Evolutionary conservation across 352 stramenopile genomes (phyloP).

Genomic region (Phytophthora fragariae): DNA sequence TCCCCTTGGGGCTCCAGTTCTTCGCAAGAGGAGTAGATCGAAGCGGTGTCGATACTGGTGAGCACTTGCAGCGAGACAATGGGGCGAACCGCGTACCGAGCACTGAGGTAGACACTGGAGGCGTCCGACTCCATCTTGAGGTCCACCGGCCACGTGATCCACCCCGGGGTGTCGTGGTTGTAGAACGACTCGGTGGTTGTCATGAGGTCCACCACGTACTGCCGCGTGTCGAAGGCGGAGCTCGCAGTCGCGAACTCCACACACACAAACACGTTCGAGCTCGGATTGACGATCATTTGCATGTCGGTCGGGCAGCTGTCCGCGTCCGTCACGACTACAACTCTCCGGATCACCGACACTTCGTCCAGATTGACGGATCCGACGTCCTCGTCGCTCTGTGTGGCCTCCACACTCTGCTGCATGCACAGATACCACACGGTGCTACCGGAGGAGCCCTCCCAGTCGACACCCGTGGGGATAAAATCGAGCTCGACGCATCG

Average conservation of each 20-base stretch:
- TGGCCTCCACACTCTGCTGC: conserved; percentile 35
- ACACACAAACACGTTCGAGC: conserved; percentile 41
- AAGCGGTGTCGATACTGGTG: conserved; percentile 25
- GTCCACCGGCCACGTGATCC: conserved; percentile 46
- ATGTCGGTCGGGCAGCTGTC: conserved; percentile 33
- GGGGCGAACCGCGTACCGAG: conserved; percentile 41
- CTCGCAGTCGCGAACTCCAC: conserved; percentile 28
- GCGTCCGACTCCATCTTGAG: conserved; percentile 29
- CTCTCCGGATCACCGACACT: conserved; percentile 30
- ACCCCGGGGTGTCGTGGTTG: conserved; percentile 53
- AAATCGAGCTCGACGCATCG: conserved; percentile 35
- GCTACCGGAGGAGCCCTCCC: conserved; percentile 27
- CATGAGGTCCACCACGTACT: conserved; percentile 59
- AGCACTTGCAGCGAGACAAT: conserved; percentile 49
- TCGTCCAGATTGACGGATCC: conserved; percentile 24
- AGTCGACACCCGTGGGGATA: conserved; percentile 47
- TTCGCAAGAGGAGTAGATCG: conserved; percentile 34
- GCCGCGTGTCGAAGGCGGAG: conserved; percentile 26
- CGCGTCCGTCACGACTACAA: conserved; percentile 32
- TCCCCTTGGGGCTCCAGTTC: conserved; percentile 27
- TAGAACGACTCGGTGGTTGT: conserved; percentile 53
- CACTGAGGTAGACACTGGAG: conserved; percentile 46
- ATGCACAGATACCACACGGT: conserved; percentile 42
- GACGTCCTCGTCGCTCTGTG: conserved; percentile 18
- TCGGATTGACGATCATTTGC: conserved; percentile 35